Percentiles rank a stretch among this genome's conserved stretches.
Conservation (phyloP, 2,329 filamentous ascomycete genomes). For the Colletotrichum incanum region DNA sequence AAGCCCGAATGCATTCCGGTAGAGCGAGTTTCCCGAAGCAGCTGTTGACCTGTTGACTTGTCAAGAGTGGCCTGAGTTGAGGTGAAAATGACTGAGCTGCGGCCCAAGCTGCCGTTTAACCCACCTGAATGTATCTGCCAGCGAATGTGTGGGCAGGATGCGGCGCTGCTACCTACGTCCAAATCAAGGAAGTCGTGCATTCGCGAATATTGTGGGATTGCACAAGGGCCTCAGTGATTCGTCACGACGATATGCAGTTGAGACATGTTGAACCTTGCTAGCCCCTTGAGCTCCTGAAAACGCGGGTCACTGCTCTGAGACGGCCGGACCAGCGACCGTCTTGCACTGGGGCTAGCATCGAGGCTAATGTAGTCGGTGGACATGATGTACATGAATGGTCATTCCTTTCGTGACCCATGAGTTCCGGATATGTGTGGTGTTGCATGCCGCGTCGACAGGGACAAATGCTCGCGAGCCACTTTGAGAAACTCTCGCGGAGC, state of each 20-base stretch:
- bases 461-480: neutral
- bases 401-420: neutral
- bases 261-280: constrained; percentile 40
- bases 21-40: constrained; percentile 31
- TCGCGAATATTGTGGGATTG: constrained; percentile 29
- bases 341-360: constrained; percentile 28
- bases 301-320: constrained; percentile 21
- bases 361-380: constrained; percentile 21
- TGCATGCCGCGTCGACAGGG: constrained; percentile 2
- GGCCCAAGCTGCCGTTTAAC: constrained; percentile 5
- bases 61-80: constrained; percentile 5
- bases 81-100: neutral
- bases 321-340: constrained; percentile 2
- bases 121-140: constrained; percentile 3
- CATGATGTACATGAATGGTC: constrained; percentile 27
- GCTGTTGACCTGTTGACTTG: neutral
- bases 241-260: constrained; percentile 18
- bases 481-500: neutral
- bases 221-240: constrained; percentile 38
- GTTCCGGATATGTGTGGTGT: neutral
- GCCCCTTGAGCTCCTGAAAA: constrained; percentile 25
- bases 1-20: constrained; percentile 2
- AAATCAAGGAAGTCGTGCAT: constrained; percentile 30
- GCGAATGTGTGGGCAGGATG: neutral
- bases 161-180: constrained; percentile 14